Conservation (phyloP, 345 rosid species). For the Chamaenerion angustifolium region DNA sequence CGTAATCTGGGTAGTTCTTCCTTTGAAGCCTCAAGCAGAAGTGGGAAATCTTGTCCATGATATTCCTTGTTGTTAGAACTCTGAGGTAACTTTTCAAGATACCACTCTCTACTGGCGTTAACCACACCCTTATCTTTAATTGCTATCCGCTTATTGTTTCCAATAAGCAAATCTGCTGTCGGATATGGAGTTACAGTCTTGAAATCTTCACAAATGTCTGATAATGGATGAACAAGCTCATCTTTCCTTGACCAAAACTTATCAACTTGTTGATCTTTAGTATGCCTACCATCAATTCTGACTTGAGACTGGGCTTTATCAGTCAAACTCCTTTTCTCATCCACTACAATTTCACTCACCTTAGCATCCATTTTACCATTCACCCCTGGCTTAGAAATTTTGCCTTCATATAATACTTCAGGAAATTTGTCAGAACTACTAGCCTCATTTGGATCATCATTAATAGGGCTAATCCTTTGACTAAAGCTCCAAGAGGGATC, state of each 20-base stretch:
- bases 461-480: constrained; percentile 32
- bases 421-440: constrained; percentile 18
- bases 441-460: constrained; percentile 16
- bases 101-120: constrained; percentile 73
- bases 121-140: constrained; percentile 73
- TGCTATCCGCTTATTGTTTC: constrained; percentile 26
- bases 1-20: constrained; percentile 92
- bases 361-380: background rate
- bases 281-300: constrained; percentile 18
- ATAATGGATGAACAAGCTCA: constrained; percentile 26
- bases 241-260: constrained; percentile 37
- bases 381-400: background rate
- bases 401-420: constrained; percentile 22
- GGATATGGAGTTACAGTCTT: constrained; percentile 60
- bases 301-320: constrained; percentile 32
- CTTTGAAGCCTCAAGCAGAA: constrained; percentile 43
- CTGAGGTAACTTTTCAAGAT: constrained; percentile 46
- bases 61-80: constrained; percentile 32
- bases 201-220: constrained; percentile 58
- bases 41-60: constrained; percentile 34
- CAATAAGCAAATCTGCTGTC: constrained; percentile 40
- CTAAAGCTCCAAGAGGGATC: constrained; percentile 45
- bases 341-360: background rate
- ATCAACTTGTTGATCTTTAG: constrained; percentile 21
- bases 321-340: constrained; percentile 14